Conservation (phyloP, 352 stramenopile species). For the Globisporangium emineosum region DNA sequence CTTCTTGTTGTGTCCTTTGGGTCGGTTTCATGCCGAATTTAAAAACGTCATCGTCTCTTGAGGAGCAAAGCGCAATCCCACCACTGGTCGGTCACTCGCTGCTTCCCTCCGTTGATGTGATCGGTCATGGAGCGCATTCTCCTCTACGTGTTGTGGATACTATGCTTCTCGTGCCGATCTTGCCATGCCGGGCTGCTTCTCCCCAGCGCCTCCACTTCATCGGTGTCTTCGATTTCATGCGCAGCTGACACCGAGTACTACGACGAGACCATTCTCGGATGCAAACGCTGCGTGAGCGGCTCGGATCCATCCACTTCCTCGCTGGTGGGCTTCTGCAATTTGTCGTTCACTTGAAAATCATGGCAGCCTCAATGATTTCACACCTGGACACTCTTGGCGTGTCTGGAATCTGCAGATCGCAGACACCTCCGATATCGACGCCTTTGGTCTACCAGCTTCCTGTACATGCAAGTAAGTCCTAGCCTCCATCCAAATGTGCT, state of each 20-base stretch:
- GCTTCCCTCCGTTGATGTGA: background rate
- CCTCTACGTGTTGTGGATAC: background rate
- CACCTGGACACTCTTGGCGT: background rate
- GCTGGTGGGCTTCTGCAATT: constrained; percentile 16
- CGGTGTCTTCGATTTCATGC: constrained; percentile 17
- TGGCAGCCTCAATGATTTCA: background rate
- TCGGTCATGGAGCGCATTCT: background rate
- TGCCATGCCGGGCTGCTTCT: constrained; percentile 2
- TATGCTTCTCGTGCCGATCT: background rate
- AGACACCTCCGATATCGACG: constrained; percentile 21
- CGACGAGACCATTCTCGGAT: constrained; percentile 49
- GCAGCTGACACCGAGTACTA: constrained; percentile 46
- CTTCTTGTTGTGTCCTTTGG: no score
- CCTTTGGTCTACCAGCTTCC: constrained; percentile 23
- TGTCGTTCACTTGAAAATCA: background rate
- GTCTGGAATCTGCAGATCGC: constrained; percentile 27
- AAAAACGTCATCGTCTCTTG: background rate
- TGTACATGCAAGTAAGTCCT: constrained; percentile 41
- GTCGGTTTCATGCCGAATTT: constrained; percentile 1
- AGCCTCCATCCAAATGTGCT: background rate
- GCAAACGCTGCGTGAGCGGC: constrained; percentile 41
- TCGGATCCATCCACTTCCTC: constrained; percentile 27
- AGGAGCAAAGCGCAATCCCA: background rate
- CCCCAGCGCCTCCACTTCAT: background rate
- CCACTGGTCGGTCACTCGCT: background rate